Conservation (phyloP, 345 rosid species). For the Eucalyptus marginata region DNA sequence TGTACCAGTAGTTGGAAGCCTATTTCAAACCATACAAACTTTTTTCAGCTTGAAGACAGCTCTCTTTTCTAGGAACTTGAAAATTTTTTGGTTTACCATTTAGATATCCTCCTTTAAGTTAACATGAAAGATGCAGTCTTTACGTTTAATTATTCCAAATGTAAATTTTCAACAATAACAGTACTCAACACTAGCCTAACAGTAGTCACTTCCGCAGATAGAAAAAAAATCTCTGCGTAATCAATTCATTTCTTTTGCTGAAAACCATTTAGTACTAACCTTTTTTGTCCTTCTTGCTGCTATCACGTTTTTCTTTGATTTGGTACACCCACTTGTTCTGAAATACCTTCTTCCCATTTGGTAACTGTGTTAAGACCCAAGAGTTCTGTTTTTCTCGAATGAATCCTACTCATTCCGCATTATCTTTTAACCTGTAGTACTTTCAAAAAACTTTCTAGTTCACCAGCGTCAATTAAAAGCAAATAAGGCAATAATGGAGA, state of each 20-base stretch:
- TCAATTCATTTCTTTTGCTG: background rate
- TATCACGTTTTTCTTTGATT: background rate
- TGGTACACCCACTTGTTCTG: background rate
- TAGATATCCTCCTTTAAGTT: too few species aligned
- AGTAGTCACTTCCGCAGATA: background rate
- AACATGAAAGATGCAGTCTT: too few species aligned
- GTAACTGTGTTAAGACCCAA: background rate
- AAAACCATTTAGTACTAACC: background rate
- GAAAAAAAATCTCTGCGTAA: background rate
- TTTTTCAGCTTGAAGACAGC: too few species aligned
- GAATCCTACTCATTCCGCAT: background rate
- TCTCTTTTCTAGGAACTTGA: too few species aligned
- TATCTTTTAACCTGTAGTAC: background rate
- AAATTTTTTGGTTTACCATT: too few species aligned
- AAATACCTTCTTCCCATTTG: background rate
- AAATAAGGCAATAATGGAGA: background rate
- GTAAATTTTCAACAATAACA: too few species aligned
- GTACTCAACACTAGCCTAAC: background rate
- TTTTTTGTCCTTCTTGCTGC: background rate
- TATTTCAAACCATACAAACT: too few species aligned
- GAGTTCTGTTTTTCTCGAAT: background rate
- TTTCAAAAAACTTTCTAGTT: background rate
- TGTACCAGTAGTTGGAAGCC: too few species aligned
- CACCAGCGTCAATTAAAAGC: background rate
- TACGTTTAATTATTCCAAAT: too few species aligned